A percentile compares a stretch with the other conserved stretches of the same genome.
phyloP scores from a whole-genome alignment of 352 stramenopile genomes.

The Pythium guiyangense region DNA sequence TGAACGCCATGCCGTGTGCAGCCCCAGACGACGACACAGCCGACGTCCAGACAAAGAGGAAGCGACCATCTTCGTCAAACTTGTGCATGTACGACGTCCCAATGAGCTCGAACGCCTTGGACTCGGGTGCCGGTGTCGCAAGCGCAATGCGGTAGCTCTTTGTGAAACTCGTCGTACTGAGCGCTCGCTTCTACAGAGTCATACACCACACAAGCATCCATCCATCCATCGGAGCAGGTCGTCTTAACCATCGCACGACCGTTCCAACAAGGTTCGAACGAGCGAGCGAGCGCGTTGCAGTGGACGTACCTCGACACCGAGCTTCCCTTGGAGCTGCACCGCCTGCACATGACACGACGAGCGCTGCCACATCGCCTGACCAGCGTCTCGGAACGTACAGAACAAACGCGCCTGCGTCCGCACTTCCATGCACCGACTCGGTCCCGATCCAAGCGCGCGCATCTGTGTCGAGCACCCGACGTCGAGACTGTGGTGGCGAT shows the following conservation, averaged over 20 bases:
- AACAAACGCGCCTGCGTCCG: not conserved
- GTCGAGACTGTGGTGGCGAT: not conserved
- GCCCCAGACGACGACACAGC: not conserved
- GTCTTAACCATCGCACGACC: not conserved
- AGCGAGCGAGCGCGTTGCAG: too few relatives aligned
- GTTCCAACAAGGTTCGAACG: not conserved
- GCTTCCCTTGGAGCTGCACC: not conserved
- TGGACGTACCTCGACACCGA: not conserved
- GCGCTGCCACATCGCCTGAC: constrained; percentile 1
- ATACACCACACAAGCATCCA: not conserved
- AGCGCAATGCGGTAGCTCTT: constrained; percentile 4
- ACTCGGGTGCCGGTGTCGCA: not conserved
- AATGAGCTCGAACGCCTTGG: not conserved
- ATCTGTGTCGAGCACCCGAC: not conserved
- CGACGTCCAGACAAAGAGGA: constrained; percentile 6
- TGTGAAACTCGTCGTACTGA: not conserved
- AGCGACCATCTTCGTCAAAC: constrained; percentile 7
- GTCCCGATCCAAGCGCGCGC: too few relatives aligned
- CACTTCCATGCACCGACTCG: constrained; percentile 6
- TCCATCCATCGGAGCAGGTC: too few relatives aligned
- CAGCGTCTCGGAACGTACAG: constrained; percentile 10
- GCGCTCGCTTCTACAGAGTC: not conserved
- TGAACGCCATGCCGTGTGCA: not conserved
- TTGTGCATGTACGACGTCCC: constrained; percentile 10
- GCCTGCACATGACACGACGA: not conserved